Base-by-base conservation (phyloP, 768 basidiomycete species). In the Dacryopinax primogenitus region DNA sequence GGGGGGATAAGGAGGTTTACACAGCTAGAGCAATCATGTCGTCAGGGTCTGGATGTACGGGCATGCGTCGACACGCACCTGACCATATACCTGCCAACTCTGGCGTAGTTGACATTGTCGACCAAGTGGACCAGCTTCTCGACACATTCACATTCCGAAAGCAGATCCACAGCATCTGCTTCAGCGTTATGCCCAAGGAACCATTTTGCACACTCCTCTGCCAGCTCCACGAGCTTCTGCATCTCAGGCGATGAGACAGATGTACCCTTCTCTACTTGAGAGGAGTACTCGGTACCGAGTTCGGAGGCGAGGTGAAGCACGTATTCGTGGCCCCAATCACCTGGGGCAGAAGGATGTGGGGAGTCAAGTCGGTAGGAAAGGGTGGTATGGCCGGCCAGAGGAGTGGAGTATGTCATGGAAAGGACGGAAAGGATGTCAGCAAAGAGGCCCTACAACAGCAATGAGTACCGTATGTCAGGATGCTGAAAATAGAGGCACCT, bases 291-390 rank as follows among this genome's bases (percentile, higher is more conserved):
- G 73, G 97, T 91, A 4, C 93, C 93, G 7, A 99, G 85, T 73
- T 99, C 96, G 1, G 95, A 87, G 12, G 96, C 91, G 51, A 99
- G 83, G 73, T 99, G 95, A 34, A 95, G 86, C 64, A 98, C 91
- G 72, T 99, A 99, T 79, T 99, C 96, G 73, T 99, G 94, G 2
- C 96, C 96, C 96, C 96, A 99, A 33, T 86, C 82, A n/a, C 95
- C 94, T 0, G 96, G 94, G 69, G 92, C 90, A 1, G 87, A 81
- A 23, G 90, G 82, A 1, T 84, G 83, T 9, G 85, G 83, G 6
- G 90, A 87, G 35, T 93, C 80, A 23, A 98, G 83, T 58, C 94
- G 88, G 77, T 96, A 98, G 68, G 86, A 84, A 32, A 99, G 85
- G 1, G 96, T 99, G 18, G 92, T 94, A 77, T 99, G 96, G 18